phyloP scores from a whole-genome alignment of 2,329 filamentous ascomycete species.

The Lachnellula hyalina region DNA sequence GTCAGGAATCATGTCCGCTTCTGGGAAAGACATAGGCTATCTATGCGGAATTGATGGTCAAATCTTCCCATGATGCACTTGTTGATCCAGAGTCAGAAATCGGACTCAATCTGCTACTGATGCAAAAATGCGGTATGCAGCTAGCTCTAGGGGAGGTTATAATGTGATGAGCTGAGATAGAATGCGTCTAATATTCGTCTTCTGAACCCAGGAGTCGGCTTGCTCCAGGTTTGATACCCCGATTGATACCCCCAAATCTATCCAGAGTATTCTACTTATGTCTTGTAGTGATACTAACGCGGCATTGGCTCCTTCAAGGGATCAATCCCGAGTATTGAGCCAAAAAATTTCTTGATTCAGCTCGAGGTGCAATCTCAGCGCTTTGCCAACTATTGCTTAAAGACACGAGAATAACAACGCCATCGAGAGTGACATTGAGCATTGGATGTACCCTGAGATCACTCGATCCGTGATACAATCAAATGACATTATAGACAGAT shows the following conservation, averaged over 20 bases:
- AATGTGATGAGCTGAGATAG: slow-evolving; percentile 69
- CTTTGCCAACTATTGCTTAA: slow-evolving; percentile 76
- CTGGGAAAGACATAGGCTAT: slow-evolving; percentile 57
- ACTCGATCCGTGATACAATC: slow-evolving; percentile 59
- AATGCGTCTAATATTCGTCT: slow-evolving; percentile 64
- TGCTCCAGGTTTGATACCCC: slow-evolving; percentile 50
- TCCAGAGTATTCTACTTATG: slow-evolving; percentile 2
- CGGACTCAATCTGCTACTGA: slow-evolving; percentile 62
- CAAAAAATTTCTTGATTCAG: slow-evolving; percentile 69
- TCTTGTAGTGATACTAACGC: slow-evolving; percentile 56
- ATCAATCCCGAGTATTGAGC: slow-evolving; percentile 64
- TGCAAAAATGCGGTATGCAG: slow-evolving; percentile 64
- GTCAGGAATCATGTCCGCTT: slow-evolving; percentile 51
- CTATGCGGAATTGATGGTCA: slow-evolving; percentile 67
- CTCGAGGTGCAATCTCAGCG: slow-evolving; percentile 64
- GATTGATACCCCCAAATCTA: slow-evolving; percentile 27
- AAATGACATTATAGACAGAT: slow-evolving; percentile 67
- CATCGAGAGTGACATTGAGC: slow-evolving; percentile 69
- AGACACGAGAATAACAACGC: slow-evolving; percentile 62
- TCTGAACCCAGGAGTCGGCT: slow-evolving; percentile 64
- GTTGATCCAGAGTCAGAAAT: slow-evolving; percentile 51
- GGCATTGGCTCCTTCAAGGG: slow-evolving; percentile 74
- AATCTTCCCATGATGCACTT: slow-evolving; percentile 64
- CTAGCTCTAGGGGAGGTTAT: slow-evolving; percentile 68
- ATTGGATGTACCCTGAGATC: slow-evolving; percentile 70